Percentiles rank a stretch among this genome's conserved stretches.
These are phyloP conservation scores for Thalassia testudinum DNA, from an alignment of 116 monocot species.

Conservation along the genomic window DNA sequence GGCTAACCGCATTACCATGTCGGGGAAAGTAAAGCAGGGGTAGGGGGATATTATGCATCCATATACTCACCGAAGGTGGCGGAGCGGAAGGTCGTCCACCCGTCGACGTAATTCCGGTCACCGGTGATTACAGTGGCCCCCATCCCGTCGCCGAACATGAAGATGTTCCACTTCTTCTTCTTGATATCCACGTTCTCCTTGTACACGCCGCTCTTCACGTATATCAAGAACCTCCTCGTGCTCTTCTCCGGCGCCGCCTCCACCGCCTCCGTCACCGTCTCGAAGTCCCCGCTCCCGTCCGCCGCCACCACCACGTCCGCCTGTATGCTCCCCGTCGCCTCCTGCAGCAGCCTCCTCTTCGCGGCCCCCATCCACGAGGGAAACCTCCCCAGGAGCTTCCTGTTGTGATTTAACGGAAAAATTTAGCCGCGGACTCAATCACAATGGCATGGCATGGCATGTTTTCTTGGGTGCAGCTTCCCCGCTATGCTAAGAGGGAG, in stretches of 20 bases:
- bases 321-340: slow-evolving; percentile 7
- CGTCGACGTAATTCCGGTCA: slow-evolving; percentile 44
- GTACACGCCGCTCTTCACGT: slow-evolving; percentile 75
- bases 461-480: no score
- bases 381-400: slow-evolving; percentile 7
- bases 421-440: no score
- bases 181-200: slow-evolving; percentile 69
- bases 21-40: no score
- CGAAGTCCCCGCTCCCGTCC: slow-evolving; percentile 74
- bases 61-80: slow-evolving; percentile 78
- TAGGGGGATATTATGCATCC: no score
- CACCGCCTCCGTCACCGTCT: slow-evolving; percentile 48
- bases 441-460: no score
- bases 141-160: slow-evolving; percentile 72
- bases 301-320: slow-evolving; percentile 60
- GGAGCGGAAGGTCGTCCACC: slow-evolving; percentile 74
- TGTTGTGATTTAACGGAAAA: background rate
- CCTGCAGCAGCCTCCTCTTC: slow-evolving; percentile 29
- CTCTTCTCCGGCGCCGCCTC: slow-evolving; percentile 47
- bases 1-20: no score
- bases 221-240: slow-evolving; percentile 45
- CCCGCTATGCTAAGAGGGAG: no score
- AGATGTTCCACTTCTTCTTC: slow-evolving; percentile 82
- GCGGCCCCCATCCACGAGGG: slow-evolving; percentile 34
- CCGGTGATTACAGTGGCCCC: slow-evolving; percentile 54